phyloP scores from a whole-genome alignment of 352 stramenopile genomes.

The Phytopythium kandeliae region DNA sequence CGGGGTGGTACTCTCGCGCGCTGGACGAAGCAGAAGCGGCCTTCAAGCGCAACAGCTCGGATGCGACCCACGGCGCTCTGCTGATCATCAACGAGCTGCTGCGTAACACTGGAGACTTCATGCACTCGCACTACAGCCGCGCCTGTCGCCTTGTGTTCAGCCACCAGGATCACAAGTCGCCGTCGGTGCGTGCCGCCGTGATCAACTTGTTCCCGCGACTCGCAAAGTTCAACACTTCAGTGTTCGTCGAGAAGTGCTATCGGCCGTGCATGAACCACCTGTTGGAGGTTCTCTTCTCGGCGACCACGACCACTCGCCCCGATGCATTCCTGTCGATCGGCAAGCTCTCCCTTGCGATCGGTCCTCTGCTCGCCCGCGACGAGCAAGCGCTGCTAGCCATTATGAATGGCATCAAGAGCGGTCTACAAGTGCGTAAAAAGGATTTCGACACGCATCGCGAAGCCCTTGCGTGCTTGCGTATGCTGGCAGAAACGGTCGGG shows the following conservation, averaged over 20 bases:
- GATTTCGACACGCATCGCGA: constrained; percentile 83
- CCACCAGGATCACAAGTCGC: constrained; percentile 73
- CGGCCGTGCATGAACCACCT: constrained; percentile 79
- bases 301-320: constrained; percentile 66
- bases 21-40: constrained; percentile 71
- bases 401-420: constrained; percentile 85
- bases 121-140: constrained; percentile 78
- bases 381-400: constrained; percentile 75
- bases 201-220: constrained; percentile 82
- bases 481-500: constrained; percentile 75
- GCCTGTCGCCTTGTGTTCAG: constrained; percentile 73
- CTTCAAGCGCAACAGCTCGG: constrained; percentile 69
- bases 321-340: constrained; percentile 82
- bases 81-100: constrained; percentile 85
- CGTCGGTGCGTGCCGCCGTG: constrained; percentile 72
- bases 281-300: constrained; percentile 76
- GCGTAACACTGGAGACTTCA: constrained; percentile 85
- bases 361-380: constrained; percentile 64
- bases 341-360: constrained; percentile 80
- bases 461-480: constrained; percentile 72
- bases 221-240: constrained; percentile 86
- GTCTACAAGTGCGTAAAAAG: constrained; percentile 77
- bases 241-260: constrained; percentile 83
- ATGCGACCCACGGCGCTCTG: constrained; percentile 75
- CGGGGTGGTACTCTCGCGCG: constrained; percentile 71